These are phyloP conservation scores for Saitozyma podzolica DNA, from an alignment of 768 basidiomycete genomes.

Conservation along the genomic window DNA sequence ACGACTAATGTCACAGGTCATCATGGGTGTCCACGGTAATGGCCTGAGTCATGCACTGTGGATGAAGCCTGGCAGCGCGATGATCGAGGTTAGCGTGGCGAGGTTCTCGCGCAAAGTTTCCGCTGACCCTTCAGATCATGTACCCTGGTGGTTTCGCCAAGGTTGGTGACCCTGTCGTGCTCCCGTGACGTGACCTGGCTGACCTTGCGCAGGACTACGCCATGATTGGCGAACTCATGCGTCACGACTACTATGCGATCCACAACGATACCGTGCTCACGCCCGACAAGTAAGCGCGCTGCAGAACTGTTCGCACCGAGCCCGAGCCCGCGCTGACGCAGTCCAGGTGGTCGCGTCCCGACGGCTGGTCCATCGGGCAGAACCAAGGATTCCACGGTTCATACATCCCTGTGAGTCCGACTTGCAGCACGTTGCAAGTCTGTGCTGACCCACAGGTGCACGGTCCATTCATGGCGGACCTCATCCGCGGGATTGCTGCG, in stretches of 20 bases:
- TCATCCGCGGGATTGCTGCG: not conserved
- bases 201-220: constrained; percentile 30
- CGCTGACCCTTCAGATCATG: constrained; percentile 28
- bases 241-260: constrained; percentile 39
- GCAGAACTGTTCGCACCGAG: not conserved
- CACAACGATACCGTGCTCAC: constrained; percentile 32
- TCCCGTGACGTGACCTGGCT: not conserved
- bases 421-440: not conserved
- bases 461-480: constrained; percentile 1
- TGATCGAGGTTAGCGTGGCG: constrained; percentile 30
- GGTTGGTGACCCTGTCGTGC: constrained; percentile 15
- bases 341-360: not conserved
- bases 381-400: constrained; percentile 7
- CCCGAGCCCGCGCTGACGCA: not conserved
- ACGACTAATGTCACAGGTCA: constrained; percentile 19
- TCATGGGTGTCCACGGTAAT: constrained; percentile 44
- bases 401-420: constrained; percentile 6
- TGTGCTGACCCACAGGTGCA: constrained; percentile 1
- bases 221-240: constrained; percentile 31
- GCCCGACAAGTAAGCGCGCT: constrained; percentile 9
- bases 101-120: not conserved
- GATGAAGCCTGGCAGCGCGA: constrained; percentile 36
- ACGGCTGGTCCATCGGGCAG: not conserved
- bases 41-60: constrained; percentile 40
- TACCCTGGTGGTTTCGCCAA: constrained; percentile 32